Evolutionary conservation across 371 early-diverging fungal species (phyloP).

Genomic region (Lichtheimia ornata): DNA sequence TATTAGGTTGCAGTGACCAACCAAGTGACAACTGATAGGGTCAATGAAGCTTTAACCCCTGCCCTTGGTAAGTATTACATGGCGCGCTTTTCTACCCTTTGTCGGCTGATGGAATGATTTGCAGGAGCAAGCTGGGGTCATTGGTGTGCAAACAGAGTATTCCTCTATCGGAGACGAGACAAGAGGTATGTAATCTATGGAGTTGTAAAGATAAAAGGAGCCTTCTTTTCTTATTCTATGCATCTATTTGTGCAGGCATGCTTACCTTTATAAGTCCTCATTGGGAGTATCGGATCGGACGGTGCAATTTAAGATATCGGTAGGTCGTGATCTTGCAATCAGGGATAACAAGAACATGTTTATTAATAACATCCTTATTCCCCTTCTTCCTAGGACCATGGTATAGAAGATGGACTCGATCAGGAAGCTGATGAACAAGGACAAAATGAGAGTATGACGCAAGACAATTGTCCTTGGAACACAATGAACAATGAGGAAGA

Average conservation of each 20-base stretch:
- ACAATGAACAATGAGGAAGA: no score
- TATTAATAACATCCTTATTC: no score
- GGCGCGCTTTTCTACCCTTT: not conserved
- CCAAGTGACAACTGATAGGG: conserved; percentile 13
- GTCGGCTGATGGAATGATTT: not conserved
- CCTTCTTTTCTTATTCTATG: not conserved
- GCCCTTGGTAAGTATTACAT: conserved; percentile 8
- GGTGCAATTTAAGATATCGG: conserved; percentile 13
- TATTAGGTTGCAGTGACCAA: conserved; percentile 16
- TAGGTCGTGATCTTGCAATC: not conserved
- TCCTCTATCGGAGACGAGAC: conserved; percentile 17
- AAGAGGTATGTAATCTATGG: conserved; percentile 6
- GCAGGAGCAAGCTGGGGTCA: conserved; percentile 10
- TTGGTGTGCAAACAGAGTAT: conserved; percentile 14
- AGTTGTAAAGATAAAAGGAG: not conserved
- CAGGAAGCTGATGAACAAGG: conserved; percentile 1
- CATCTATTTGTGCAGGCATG: conserved; percentile 1
- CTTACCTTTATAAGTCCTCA: conserved; percentile 11
- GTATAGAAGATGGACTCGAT: not conserved
- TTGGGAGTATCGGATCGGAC: not conserved
- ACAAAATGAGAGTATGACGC: not conserved
- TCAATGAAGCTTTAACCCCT: conserved; percentile 15
- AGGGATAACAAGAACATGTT: not conserved
- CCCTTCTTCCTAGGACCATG: not conserved
- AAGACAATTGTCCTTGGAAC: no score